These are phyloP conservation scores for Actinidia polygama DNA, from an alignment of 179 eudicot genomes.

Conservation along the genomic window DNA sequence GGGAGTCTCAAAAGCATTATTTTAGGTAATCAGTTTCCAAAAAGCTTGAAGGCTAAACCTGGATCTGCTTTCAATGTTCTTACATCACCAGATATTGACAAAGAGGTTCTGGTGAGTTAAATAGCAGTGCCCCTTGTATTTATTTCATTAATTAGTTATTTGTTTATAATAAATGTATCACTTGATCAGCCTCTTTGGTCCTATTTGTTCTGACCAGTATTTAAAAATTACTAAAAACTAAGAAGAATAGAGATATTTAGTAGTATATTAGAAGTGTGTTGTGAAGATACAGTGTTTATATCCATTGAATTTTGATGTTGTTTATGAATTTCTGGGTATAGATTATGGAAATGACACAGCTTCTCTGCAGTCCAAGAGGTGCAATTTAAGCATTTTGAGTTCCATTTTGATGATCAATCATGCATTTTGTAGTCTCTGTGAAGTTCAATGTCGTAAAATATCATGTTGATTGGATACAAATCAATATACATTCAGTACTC, in stretches of 20 bases:
- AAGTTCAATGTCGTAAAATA: no score
- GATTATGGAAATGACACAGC: background rate
- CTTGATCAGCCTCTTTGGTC: background rate
- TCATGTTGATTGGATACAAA: no score
- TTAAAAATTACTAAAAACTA: no score
- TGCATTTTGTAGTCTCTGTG: no score
- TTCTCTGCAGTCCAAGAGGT: background rate
- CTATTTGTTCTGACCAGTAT: background rate
- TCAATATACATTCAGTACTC: no score
- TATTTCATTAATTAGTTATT: background rate
- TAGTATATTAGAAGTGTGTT: background rate
- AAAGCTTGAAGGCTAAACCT: conserved; percentile 42
- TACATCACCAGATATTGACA: conserved; percentile 57
- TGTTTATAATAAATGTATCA: background rate
- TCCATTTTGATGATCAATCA: no score
- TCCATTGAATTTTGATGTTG: conserved; percentile 10
- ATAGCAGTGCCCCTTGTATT: background rate
- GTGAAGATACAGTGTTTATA: background rate
- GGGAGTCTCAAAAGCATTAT: conserved; percentile 31
- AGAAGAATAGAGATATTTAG: background rate
- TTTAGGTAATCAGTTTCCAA: conserved; percentile 34
- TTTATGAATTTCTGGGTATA: background rate
- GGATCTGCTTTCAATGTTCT: conserved; percentile 59
- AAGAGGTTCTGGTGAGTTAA: conserved; percentile 51
- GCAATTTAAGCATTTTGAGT: no score